These are phyloP conservation scores for Macrophomina tecta DNA, from an alignment of 2,329 filamentous ascomycete genomes.

Conservation along the genomic window DNA sequence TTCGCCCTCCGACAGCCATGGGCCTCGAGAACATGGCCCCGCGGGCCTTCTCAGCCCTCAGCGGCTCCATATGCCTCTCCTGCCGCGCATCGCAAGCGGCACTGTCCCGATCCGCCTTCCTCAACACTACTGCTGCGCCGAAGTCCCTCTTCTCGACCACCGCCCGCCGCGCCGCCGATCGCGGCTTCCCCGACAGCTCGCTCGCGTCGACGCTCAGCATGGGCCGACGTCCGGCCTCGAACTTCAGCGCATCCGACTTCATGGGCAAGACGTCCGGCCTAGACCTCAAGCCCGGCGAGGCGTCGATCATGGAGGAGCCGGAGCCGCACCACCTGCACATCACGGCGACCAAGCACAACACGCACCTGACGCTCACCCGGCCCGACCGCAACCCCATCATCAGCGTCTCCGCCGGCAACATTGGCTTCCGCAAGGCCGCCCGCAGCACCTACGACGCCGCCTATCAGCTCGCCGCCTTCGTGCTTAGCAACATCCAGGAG, in stretches of 20 bases:
- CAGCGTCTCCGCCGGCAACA: constrained; percentile 80
- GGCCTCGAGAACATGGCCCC: not conserved
- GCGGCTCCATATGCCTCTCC: constrained; percentile 16
- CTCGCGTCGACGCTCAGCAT: not conserved
- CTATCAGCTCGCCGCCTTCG: constrained; percentile 85
- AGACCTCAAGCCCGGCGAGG: constrained; percentile 8
- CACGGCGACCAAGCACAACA: constrained; percentile 90
- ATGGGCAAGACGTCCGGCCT: not conserved
- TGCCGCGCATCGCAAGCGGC: constrained; percentile 8
- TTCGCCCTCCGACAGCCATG: not conserved
- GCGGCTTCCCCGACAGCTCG: not conserved
- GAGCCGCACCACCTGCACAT: constrained; percentile 87
- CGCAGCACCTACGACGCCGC: constrained; percentile 87
- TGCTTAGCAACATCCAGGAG: constrained; percentile 84
- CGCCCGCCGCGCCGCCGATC: constrained; percentile 10
- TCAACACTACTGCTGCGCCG: not conserved
- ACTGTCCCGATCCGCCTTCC: constrained; percentile 11
- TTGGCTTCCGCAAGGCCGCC: constrained; percentile 86
- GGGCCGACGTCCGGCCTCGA: not conserved
- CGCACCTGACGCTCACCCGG: constrained; percentile 86
- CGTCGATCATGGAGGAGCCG: constrained; percentile 4
- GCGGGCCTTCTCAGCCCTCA: constrained; percentile 18
- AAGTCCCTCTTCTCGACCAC: constrained; percentile 13
- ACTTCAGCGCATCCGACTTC: not conserved
- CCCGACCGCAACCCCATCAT: constrained; percentile 81